Percentiles rank a stretch among this genome's conserved stretches.
phyloP scores from a whole-genome alignment of 164 flowering plant genomes.

The Piper betle region DNA sequence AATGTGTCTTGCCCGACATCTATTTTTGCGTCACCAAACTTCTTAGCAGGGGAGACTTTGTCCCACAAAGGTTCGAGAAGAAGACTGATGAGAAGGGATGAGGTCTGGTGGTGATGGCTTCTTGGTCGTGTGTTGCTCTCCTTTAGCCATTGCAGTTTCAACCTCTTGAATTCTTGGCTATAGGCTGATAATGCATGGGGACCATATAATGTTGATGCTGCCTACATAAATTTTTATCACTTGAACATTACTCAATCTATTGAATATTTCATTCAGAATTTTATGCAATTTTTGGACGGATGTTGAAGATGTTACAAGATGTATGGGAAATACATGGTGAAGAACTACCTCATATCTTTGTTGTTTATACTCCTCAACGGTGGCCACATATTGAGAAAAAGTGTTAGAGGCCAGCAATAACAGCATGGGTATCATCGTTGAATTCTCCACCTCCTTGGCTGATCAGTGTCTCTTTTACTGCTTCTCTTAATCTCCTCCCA shows the following conservation, averaged over 20 bases:
- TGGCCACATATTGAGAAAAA: conserved; percentile 47
- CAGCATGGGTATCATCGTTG: conserved; percentile 22
- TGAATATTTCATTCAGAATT: too few species aligned
- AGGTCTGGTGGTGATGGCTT: conserved; percentile 46
- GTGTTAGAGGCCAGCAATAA: conserved; percentile 70
- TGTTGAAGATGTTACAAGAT: too few species aligned
- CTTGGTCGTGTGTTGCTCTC: conserved; percentile 9
- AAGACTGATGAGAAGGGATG: conserved; percentile 17
- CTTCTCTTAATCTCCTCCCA: conserved; percentile 48
- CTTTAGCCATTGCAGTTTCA: conserved; percentile 40
- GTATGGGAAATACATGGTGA: too few species aligned
- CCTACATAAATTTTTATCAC: conserved; percentile 19
- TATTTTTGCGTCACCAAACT: conserved; percentile 41
- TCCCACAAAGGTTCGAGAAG: conserved; percentile 25
- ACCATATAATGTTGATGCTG: conserved; percentile 52
- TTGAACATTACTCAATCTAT: too few species aligned
- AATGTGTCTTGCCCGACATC: conserved; percentile 33
- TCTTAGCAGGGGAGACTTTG: conserved; percentile 23
- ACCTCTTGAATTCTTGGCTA: conserved; percentile 44
- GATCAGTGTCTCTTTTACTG: conserved; percentile 40
- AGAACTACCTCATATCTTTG: conserved; percentile 46
- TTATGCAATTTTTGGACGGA: too few species aligned
- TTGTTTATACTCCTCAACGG: conserved; percentile 46
- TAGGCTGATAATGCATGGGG: conserved; percentile 52
- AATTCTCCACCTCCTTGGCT: conserved; percentile 31